A percentile compares a stretch with the other conserved stretches of the same genome.
phyloP scores from a whole-genome alignment of 2,329 filamentous ascomycete species.

The Tothia fuscella region DNA sequence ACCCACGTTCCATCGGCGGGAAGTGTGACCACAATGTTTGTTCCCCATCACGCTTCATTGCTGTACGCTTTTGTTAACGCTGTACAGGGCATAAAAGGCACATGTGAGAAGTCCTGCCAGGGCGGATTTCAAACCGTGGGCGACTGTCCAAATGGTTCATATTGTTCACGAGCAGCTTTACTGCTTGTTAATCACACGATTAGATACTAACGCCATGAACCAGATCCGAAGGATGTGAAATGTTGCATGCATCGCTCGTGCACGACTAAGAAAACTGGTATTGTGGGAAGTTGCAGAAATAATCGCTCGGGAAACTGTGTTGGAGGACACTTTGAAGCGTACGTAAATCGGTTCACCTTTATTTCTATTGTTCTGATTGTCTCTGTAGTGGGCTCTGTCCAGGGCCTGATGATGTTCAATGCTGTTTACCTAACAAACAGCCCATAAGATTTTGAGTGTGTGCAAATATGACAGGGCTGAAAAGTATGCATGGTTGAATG shows the following conservation, averaged over 20 bases:
- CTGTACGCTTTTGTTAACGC: not conserved
- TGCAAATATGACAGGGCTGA: no score
- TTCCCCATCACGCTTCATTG: not conserved
- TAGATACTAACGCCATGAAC: not conserved
- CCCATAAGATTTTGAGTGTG: no score
- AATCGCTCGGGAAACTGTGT: constrained; percentile 2
- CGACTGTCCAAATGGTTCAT: constrained; percentile 5
- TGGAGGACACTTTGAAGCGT: not conserved
- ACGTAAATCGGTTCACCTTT: not conserved
- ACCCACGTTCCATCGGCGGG: not conserved
- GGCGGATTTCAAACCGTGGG: constrained; percentile 1
- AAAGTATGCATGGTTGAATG: no score
- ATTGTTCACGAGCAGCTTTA: not conserved
- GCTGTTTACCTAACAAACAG: constrained; percentile 1
- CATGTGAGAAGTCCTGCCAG: constrained; percentile 3
- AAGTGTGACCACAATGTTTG: constrained; percentile 5
- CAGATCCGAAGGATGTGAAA: constrained; percentile 1
- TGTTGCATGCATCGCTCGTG: constrained; percentile 1
- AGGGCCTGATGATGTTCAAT: constrained; percentile 1
- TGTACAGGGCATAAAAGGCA: constrained; percentile 3
- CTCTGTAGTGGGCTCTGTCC: not conserved
- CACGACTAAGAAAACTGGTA: not conserved
- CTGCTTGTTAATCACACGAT: not conserved
- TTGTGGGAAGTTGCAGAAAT: constrained; percentile 3
- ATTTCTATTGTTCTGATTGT: not conserved